Conservation (phyloP, 345 rosid species). For the Melastoma malabathricum region DNA sequence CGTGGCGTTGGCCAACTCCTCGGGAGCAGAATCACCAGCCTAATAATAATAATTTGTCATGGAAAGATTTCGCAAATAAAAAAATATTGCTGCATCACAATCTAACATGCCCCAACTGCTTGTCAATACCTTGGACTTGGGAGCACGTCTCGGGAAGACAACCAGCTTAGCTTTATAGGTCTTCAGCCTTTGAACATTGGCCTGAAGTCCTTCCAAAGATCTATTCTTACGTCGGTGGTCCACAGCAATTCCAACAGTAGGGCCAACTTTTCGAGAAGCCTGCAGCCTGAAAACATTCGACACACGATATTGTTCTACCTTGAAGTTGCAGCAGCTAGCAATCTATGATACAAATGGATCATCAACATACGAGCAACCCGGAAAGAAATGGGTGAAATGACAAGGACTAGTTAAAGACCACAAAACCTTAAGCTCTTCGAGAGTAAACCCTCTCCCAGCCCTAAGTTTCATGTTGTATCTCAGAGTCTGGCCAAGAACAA, state of each 20-base stretch:
- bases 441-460: conserved; percentile 36
- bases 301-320: too few species aligned
- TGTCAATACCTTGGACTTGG: conserved; percentile 45
- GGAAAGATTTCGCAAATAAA: background rate
- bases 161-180: conserved; percentile 81
- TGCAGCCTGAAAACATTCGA: conserved; percentile 19
- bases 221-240: conserved; percentile 66
- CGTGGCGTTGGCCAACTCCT: conserved; percentile 34
- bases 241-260: conserved; percentile 58
- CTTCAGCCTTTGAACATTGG: conserved; percentile 73
- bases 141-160: conserved; percentile 69
- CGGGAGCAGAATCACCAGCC: conserved; percentile 42
- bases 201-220: conserved; percentile 56
- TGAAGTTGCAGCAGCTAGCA: too few species aligned
- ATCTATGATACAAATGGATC: background rate
- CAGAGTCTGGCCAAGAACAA: conserved; percentile 37
- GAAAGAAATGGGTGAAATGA: too few species aligned
- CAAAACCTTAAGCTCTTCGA: conserved; percentile 37
- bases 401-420: too few species aligned
- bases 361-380: background rate
- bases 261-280: conserved; percentile 71
- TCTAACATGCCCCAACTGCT: background rate
- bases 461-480: conserved; percentile 41
- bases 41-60: background rate
- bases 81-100: background rate